Evolutionary conservation across 441 rosid species (phyloP), one percentile per base, ranked within the genome.

Genomic region (Adansonia madagascariensis): DNA sequence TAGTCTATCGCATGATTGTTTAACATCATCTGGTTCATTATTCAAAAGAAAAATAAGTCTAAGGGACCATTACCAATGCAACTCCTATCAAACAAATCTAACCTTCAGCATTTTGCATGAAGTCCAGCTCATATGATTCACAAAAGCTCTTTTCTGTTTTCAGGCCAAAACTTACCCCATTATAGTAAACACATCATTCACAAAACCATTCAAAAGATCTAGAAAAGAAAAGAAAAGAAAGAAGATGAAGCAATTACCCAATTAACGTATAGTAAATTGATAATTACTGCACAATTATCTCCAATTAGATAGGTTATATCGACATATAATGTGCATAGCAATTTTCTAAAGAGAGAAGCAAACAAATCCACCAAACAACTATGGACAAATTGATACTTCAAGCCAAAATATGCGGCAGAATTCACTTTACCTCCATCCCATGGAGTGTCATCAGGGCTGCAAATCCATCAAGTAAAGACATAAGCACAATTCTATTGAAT

Each of bases 391-490:
- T 3, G 39, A 73, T 73, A 41, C 35, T 71, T 24, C n/a, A 60
- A 71, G 59, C 8, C 6, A 24, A 57, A 72, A 3, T 22, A 62
- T 18, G 43, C 8, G 44, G 10, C 50, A 73, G 47, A 76, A 62
- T 31, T 27, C 18, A 44, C 61, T 74, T 59, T 78, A 90, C 94
- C 94, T 86, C 94, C 94, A 74, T 90, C 94, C 94, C 94, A 90
- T 7, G 94, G 94, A 35, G 89, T 90, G 78, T 90, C 94, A 80
- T 88, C 92, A 79, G 92, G 94, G 74, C 94, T 90, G 85, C 50
- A 86, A 84, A 67, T 41, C 70, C 78, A 77, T 43, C 68, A 81
- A 77, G 73, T 73, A 18, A 80, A 73, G 41, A 59, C 59, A 67
- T 83, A 2, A 82, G 41, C 15, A 74, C 75, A 74, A 27, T 12